Base-by-base conservation (phyloP, 163 green algal species). In the Prototheca wickerhamii region DNA sequence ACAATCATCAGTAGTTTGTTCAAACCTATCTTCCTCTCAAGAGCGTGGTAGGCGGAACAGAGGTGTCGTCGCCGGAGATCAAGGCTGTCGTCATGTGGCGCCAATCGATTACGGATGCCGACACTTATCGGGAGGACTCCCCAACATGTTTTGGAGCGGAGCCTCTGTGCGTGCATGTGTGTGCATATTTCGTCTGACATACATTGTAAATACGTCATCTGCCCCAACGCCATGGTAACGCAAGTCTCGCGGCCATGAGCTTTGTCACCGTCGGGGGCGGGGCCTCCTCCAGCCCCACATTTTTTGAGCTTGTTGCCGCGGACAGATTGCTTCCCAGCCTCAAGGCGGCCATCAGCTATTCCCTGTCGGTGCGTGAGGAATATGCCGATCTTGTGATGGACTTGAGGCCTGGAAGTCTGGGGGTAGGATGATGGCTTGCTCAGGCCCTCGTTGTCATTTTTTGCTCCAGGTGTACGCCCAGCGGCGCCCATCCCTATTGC, bases 241-340 rank as follows among this genome's bases (percentile, higher is more conserved):
- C n/a, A n/a, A 67, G 3, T 29, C 37, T 20, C 23, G n/a, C 7
- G 32, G 32, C 8, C 25, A 93, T 90, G 85, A 76, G 77, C 7
- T 94, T 95, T 37, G 74, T 94, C 4, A 40, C 70, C 15, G 49
- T 95, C 3, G 89, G 86, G 1, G 87, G 87, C 26, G 82, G 88
- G 29, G 84, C 75, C 3, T 74, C 65, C 25, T 63, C 74, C 4
- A 67, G 71, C 23, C 89, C 89, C 4, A 96, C 89, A 3, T 95
- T 93, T 52, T 96, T 96, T 63, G 89, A 96, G 73, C 74, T 95
- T 17, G 68, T 91, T 15, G 89, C 89, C 7, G 86, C 89, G 1
- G 89, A 96, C n/a, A 69, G 80, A 26, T 73, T 96, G 2, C 84
- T 92, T 61, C 80, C 84, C 20, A 90, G 73, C 59, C 54, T 96